phyloP scores from a whole-genome alignment of 108 stramenopile species.

The Bacterosira constricta region DNA sequence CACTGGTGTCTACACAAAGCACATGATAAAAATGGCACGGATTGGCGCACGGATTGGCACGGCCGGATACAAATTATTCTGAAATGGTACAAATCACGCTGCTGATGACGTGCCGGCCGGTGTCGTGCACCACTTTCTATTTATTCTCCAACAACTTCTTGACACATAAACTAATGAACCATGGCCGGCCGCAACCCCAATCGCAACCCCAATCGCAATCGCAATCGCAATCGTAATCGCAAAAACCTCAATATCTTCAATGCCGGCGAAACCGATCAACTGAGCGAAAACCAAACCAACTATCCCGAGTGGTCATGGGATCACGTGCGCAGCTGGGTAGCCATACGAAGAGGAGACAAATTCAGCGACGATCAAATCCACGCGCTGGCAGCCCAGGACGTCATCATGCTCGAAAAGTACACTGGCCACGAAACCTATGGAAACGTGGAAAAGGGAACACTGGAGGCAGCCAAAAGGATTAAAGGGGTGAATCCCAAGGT shows the following conservation, averaged over 20 bases:
- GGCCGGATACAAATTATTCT: no score
- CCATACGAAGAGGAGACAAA: conserved; percentile 22
- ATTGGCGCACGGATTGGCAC: no score
- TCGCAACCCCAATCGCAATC: no score
- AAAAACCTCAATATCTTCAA: conserved; percentile 8
- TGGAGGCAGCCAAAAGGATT: conserved; percentile 29
- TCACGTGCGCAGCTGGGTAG: conserved; percentile 31
- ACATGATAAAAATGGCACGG: no score
- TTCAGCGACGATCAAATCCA: conserved; percentile 33
- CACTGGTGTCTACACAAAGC: no score
- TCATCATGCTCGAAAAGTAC: conserved; percentile 41
- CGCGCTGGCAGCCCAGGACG: conserved; percentile 33
- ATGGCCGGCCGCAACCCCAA: no score
- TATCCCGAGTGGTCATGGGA: conserved; percentile 44
- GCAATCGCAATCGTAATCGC: no score
- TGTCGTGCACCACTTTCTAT: no score
- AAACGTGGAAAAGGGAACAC: conserved; percentile 34
- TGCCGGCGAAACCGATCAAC: conserved; percentile 1
- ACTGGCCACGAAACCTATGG: conserved; percentile 33
- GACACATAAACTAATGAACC: no score
- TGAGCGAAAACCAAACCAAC: neutral
- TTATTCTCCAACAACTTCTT: no score
- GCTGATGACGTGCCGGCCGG: no score
- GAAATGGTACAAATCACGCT: no score
- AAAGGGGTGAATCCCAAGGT: conserved; percentile 37